Evolutionary conservation across 192 early-diverging fungal genomes (phyloP).

Genomic region (Backusella luteola): DNA sequence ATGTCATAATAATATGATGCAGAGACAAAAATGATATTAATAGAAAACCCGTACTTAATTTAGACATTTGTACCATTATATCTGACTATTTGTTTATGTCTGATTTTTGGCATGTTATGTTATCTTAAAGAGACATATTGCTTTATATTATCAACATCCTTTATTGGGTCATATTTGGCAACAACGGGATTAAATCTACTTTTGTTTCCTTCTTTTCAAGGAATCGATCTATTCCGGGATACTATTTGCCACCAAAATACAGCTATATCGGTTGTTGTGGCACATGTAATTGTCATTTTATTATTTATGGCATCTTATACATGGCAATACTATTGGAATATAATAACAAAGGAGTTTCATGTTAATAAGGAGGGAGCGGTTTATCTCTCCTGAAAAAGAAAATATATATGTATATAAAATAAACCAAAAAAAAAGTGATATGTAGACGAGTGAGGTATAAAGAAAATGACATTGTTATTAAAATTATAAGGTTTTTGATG

Average conservation of each 20-base stretch:
- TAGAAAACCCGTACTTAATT: not conserved
- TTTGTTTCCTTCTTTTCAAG: not conserved
- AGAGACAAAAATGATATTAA: not conserved
- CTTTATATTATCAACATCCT: not conserved
- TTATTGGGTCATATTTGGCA: not conserved
- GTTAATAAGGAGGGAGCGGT: not conserved
- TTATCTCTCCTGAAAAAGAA: not conserved
- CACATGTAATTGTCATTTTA: not conserved
- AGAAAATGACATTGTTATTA: not conserved
- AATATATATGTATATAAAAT: not conserved
- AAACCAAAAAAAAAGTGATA: not conserved
- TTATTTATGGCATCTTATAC: not conserved
- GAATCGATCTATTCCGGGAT: not conserved
- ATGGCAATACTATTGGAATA: constrained; percentile 3
- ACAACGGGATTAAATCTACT: not conserved
- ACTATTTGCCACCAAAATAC: not conserved
- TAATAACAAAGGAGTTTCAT: not conserved
- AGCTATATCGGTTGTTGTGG: not conserved
- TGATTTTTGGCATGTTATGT: not conserved
- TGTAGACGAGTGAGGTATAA: not conserved
- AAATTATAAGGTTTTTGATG: not conserved
- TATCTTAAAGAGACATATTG: not conserved
- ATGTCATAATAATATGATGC: no score
- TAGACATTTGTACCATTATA: not conserved
- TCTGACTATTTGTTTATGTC: not conserved